Conservation (phyloP, 1,139 yeast genomes). For the Sugiyamaella sp. region DNA sequence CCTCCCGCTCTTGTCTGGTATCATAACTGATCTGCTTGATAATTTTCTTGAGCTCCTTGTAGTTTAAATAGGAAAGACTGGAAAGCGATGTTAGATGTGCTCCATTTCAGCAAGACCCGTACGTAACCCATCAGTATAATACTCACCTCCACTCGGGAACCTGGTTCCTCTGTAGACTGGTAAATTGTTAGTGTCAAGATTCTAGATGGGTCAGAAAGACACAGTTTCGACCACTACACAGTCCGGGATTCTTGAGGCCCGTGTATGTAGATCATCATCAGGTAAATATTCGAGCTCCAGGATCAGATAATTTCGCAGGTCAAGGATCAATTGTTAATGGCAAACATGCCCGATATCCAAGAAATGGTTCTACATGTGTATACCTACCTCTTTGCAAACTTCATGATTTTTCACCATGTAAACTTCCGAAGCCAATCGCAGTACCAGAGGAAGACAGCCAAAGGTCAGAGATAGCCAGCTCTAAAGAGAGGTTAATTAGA, state of each 20-base stretch:
- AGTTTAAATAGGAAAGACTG: conserved; percentile 71
- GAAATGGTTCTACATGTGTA: no score
- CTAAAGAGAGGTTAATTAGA: background rate
- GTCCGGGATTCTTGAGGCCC: no score
- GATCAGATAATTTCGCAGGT: background rate
- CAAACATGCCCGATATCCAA: no score
- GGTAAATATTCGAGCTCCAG: background rate
- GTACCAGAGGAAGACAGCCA: background rate
- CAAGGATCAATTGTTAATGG: no score
- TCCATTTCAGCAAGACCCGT: background rate
- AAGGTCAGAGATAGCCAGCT: background rate
- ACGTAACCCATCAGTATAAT: background rate
- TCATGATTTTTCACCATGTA: conserved; percentile 50
- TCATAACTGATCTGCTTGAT: conserved; percentile 59
- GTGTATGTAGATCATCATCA: no score
- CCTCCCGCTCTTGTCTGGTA: conserved; percentile 22
- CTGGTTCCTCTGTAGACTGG: conserved; percentile 71
- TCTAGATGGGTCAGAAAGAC: conserved; percentile 8
- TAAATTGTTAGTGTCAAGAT: conserved; percentile 27
- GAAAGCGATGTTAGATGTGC: conserved; percentile 8
- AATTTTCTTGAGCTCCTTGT: conserved; percentile 79
- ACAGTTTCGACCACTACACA: background rate
- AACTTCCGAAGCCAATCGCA: background rate
- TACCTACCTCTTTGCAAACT: conserved; percentile 74
- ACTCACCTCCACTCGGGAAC: conserved; percentile 83